Percentiles rank a stretch among this genome's conserved stretches.
phyloP scores from a whole-genome alignment of 2,329 filamentous ascomycete genomes.

The Aspergillus ustus region DNA sequence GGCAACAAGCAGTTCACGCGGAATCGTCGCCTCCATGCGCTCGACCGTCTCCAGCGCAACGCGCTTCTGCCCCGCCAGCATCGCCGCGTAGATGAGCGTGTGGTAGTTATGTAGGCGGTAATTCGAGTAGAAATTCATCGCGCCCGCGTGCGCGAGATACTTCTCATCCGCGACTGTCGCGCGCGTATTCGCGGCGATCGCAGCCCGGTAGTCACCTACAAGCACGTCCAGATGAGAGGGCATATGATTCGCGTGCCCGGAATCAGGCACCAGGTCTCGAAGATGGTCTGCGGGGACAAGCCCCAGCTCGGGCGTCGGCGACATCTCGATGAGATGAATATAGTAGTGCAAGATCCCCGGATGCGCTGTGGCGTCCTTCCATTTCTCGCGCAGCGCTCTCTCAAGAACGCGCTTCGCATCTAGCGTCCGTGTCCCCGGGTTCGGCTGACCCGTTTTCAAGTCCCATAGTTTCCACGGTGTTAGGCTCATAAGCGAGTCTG shows the following conservation, averaged over 20 bases:
- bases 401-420: slow-evolving; percentile 66
- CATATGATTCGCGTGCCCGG: slow-evolving; percentile 76
- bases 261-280: slow-evolving; percentile 68
- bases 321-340: slow-evolving; percentile 81
- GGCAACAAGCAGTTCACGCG: slow-evolving; percentile 69
- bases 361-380: slow-evolving; percentile 57
- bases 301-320: slow-evolving; percentile 65
- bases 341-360: slow-evolving; percentile 76
- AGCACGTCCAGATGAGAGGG: slow-evolving; percentile 76
- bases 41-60: slow-evolving; percentile 65
- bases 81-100: slow-evolving; percentile 75
- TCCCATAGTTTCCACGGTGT: slow-evolving; percentile 70
- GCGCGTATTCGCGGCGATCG: slow-evolving; percentile 68
- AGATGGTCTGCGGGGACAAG: slow-evolving; percentile 65
- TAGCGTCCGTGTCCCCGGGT: slow-evolving; percentile 58
- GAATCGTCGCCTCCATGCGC: slow-evolving; percentile 65
- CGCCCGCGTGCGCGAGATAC: slow-evolving; percentile 63
- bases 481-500: slow-evolving; percentile 68
- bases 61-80: slow-evolving; percentile 71
- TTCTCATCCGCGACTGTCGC: slow-evolving; percentile 72
- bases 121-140: slow-evolving; percentile 73
- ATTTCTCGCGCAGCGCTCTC: slow-evolving; percentile 53
- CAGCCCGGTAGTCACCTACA: slow-evolving; percentile 70
- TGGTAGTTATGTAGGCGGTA: slow-evolving; percentile 78
- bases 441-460: slow-evolving; percentile 61